phyloP scores from a whole-genome alignment of 176 grass and related monocot species.

The Avena eriantha region DNA sequence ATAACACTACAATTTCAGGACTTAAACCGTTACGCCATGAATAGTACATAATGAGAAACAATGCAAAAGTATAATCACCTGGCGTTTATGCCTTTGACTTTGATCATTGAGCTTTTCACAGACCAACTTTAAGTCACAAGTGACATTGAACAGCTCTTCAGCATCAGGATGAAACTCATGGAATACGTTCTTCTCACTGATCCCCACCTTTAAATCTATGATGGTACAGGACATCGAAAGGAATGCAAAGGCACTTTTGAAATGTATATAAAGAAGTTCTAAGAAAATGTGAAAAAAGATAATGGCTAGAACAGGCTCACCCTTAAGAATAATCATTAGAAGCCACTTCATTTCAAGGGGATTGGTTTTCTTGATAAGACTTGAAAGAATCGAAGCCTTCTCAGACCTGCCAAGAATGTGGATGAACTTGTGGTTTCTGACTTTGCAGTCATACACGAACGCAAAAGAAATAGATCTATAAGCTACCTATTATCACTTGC shows the following conservation, averaged over 20 bases:
- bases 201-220: slow-evolving; percentile 89
- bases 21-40: not conserved
- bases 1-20: slow-evolving; percentile 5
- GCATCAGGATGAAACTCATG: slow-evolving; percentile 98
- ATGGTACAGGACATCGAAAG: slow-evolving; percentile 2
- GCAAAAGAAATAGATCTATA: slow-evolving; percentile 33
- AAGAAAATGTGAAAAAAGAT: slow-evolving; percentile 13
- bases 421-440: slow-evolving; percentile 26
- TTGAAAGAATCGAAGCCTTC: slow-evolving; percentile 76
- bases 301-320: slow-evolving; percentile 41
- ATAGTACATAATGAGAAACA: slow-evolving; percentile 26
- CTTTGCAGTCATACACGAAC: slow-evolving; percentile 28
- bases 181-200: slow-evolving; percentile 95
- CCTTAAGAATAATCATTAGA: slow-evolving; percentile 98
- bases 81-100: slow-evolving; percentile 82
- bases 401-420: slow-evolving; percentile 59
- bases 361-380: slow-evolving; percentile 94
- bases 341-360: slow-evolving; percentile 97
- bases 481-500: slow-evolving; percentile 81
- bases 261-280: not conserved
- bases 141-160: slow-evolving; percentile 97
- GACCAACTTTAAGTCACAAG: slow-evolving; percentile 91
- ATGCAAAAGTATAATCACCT: slow-evolving; percentile 57
- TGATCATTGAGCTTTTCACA: slow-evolving; percentile 91
- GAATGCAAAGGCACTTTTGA: slow-evolving; percentile 22